phyloP scores from a whole-genome alignment of 192 early-diverging fungal genomes.

The Geranomyces michiganensis region DNA sequence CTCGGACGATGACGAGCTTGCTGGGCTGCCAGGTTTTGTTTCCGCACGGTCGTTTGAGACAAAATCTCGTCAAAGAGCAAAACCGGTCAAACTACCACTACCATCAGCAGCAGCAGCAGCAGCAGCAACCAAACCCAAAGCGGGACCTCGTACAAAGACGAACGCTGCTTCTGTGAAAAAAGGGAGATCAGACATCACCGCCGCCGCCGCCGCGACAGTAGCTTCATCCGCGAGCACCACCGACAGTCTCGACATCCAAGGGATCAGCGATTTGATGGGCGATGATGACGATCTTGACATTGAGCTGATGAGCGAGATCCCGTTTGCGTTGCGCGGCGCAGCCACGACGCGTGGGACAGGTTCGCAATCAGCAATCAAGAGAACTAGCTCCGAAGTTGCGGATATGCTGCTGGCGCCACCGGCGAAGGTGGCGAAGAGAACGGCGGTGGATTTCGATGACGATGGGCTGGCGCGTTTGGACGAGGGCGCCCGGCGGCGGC shows the following conservation, averaged over 20 bases:
- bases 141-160: background rate
- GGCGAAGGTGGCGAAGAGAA: background rate
- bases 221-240: background rate
- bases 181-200: no score
- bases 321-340: constrained; percentile 4
- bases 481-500: no score
- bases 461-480: no score
- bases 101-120: no score
- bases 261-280: background rate
- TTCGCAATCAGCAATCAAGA: background rate
- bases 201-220: no score
- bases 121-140: no score
- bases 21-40: background rate
- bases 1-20: constrained; percentile 3
- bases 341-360: background rate
- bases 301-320: background rate
- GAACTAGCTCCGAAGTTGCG: background rate
- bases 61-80: background rate
- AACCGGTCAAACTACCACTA: background rate
- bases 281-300: constrained; percentile 7
- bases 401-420: background rate
- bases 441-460: no score
- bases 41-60: background rate
- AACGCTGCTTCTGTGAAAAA: background rate
- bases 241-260: background rate